Evolutionary conservation across 23 red algal genomes (phyloP), one percentile per base, ranked within the genome.

Genomic region (Gracilariopsis chorda): DNA sequence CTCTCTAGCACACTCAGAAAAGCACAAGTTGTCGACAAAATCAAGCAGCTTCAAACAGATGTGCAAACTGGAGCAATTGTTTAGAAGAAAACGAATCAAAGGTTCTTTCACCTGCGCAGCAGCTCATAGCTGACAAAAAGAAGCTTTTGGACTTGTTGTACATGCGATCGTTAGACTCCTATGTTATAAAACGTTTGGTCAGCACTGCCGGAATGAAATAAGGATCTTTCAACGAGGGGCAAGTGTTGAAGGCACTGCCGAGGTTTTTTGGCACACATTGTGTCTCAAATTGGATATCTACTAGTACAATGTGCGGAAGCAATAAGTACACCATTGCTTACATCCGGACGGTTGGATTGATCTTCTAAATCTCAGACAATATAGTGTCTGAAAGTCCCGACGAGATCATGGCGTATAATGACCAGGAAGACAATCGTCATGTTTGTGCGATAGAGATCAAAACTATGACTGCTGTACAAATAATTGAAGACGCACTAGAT

Each of bases 201-300:
- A 83, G 51, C 56, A 83, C 57, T 0, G 41, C 55, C 2, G 53
- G 79, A 6, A 83, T 84, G 40, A 84, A 84, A 42, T 17, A 84
- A 51, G 52, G 59, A 27, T 55, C 29, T 1, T 65, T 84, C 16
- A 84, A 84, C 46, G 56, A 84, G 51, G 28, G 32, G 28, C 39
- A 51, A 17, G 80, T 64, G 6, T 46, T 48, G 12, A 84, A 51
- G 34, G 58, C 58, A 63, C 58, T 63, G 34, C 58, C 58, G 58
- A 63, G 0, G 11, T 63, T 63, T 63, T 63, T 63, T 63, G 58
- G 34, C 25, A 63, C n/a, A n/a, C n/a, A n/a, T n/a, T n/a, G n/a
- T n/a, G n/a, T n/a, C n/a, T n/a, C n/a, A n/a, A n/a, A n/a, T n/a
- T n/a, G n/a, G n/a, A n/a, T n/a, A n/a, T n/a, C n/a, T n/a, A n/a